Evolutionary conservation across 148 eudicot genomes (phyloP), one percentile per base, ranked within the genome.

Genomic region (Amaranthus cruentus): DNA sequence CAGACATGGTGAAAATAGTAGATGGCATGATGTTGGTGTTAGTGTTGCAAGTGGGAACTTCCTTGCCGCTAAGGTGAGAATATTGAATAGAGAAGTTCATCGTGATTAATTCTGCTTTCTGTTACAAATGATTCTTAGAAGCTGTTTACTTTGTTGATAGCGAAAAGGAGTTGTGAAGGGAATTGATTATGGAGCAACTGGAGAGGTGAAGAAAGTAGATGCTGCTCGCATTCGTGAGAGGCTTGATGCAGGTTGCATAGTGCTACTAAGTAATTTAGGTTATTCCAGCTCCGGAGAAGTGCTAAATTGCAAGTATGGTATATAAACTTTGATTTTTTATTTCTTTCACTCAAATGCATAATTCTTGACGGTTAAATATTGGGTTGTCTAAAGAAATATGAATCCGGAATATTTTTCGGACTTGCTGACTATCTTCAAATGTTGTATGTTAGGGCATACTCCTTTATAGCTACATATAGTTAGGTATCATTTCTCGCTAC

Each of bases 221-320:
- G 91, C 91, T 73, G 76, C 81, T 77, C 89, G 90, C 76, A 86
- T 95, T 47, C 87, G 85, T 57, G 96, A 95, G 80, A 90, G 93
- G 83, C 97, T 95, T 75, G 96, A 95, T 85, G 88, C 90, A 75
- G 98, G 89, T 28, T 87, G 83, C 75, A 90, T 95, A 56, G 97
- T 95, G 48, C 84, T 89, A 55, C 61, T 95, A 28, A 90, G 93
- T 87, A 91, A 95, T 75, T 84, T 95, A 76, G 97, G 97, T 70
- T 91, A 88, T 88, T 95, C 98, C 64, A 95, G 97, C 87, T 91
- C 96, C 63, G 97, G 98, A 46, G 96, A 86, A 85, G 98, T 88
- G 55, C 84, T 95, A 55, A 95, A 95, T 78, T 95, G 98, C 98
- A 95, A 91, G 98, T 95, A 91, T 77, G 98, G 82, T 86, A 62